Evolutionary conservation across 768 basidiomycete genomes (phyloP).

Genomic region (Mycena pura): DNA sequence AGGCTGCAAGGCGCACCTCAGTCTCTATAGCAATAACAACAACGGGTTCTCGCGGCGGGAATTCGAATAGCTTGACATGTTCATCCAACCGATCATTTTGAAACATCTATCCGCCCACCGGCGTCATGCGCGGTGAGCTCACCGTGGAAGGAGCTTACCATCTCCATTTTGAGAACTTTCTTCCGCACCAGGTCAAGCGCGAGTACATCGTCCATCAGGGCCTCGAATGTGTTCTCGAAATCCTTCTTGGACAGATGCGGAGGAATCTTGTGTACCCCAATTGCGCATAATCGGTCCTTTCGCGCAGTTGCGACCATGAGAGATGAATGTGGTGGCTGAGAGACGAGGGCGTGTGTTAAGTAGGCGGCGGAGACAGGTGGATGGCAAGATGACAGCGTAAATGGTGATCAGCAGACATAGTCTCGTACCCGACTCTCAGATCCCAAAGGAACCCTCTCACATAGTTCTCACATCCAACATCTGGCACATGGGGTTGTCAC

Average conservation of each 20-base stretch:
- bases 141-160: neutral
- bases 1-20: neutral
- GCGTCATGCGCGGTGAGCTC: neutral
- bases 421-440: no score
- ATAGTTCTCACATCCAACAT: no score
- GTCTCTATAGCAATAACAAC: neutral
- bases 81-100: neutral
- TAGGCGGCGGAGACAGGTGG: no score
- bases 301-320: neutral
- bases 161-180: neutral
- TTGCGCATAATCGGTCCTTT: neutral
- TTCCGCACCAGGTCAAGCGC: neutral
- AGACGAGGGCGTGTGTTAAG: no score
- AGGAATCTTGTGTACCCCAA: neutral
- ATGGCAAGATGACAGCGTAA: no score
- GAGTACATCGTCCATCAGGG: neutral
- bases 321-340: no score
- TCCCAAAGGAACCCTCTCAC: no score
- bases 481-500: no score
- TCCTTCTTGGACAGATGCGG: neutral
- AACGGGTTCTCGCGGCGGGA: neutral
- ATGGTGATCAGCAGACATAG: no score
- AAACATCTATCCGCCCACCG: neutral
- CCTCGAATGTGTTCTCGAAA: neutral
- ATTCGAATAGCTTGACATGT: neutral